Base-by-base conservation (phyloP, 2,329 filamentous ascomycete genomes). In the Cadophora luteo-olivacea region DNA sequence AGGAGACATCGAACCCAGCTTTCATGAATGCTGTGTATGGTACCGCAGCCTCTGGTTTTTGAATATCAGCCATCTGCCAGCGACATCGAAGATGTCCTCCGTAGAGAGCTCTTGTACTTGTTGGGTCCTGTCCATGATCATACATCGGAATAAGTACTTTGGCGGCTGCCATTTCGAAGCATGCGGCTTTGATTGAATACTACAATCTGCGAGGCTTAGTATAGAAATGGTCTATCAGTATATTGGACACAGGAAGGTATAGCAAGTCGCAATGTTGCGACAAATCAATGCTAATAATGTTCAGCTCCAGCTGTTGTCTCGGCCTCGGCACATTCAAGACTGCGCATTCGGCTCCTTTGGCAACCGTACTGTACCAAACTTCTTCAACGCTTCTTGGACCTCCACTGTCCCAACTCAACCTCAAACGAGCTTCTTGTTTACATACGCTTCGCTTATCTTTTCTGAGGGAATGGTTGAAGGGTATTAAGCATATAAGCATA, bases 41-140 rank as follows among this genome's bases (percentile, higher is more conserved):
- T 1, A 86, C 78, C 1, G 84, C 81, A 9, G 84, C 85, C 75
- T 87, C 84, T 86, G 22, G 54, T 16, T 45, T 9, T 38, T n/a
- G 11, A n/a, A 11, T 14, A 51, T 60, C 41, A 49, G 52, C 32
- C 12, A 22, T 19, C 25, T 41, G 24, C 22, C 41, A 14, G 5
- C 8, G 3, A 22, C 22, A 8, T 19, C 5, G 4, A 36, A 38
- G 33, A 5, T 25, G 25, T 48, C n/a, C n/a, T n/a, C n/a, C n/a
- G n/a, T n/a, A 19, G 12, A 14, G 8, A 19, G 16, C 33, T 22
- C 62, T 71, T 49, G 29, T 70, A 86, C 85, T 84, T 55, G 84
- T 86, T 1, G 85, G 85, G 71, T 87, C 85, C 72, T 86, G 83
- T 54, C 84, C 84, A 69, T 86, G 86, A 72, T 87, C 84, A 52